Base-by-base conservation (phyloP, 768 basidiomycete genomes). In the Rhizopogon vulgaris region DNA sequence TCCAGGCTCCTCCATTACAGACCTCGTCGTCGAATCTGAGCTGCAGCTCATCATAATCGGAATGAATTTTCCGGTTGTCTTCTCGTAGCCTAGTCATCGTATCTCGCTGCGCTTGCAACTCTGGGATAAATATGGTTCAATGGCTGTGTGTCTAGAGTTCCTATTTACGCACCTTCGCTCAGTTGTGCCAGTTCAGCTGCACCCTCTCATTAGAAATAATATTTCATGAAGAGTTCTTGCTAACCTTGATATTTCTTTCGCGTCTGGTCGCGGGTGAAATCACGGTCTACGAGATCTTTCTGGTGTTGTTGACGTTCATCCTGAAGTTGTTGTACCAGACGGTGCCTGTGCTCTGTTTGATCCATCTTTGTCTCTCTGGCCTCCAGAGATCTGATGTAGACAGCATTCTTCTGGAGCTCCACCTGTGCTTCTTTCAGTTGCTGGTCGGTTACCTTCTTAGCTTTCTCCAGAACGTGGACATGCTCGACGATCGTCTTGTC, bases 401-500 rank as follows among this genome's bases (percentile, higher is more conserved):
- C 75, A 5, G 75, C 78, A 39, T 89, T 84, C 54, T 84, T 83
- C 65, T 84, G 77, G 30, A 95, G 68, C 64, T 95, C 92, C 17
- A 75, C 68, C 51, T 89, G 85, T 0, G 93, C 87, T 2, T 90
- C 89, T 17, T 76, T 80, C 14, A 97, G 81, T 63, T 96, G 91
- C 37, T 87, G 82, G 65, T 98, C 95, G 1, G 95, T 94, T 52
- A 95, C 84, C 34, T 84, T 84, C 68, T 97, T 98, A 14, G 95
- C 95, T 64, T 94, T 90, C 65, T 97, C 94, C 10, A 95, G 77
- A 27, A 97, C 95, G 64, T 98, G 86, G 24, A 96, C 91, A 62
- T 98, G 95, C 68, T 98, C 94, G 40, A 98, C 94, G 53, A 96
- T 94, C n/a, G 90, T 96, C 73, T 94, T 97, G 73, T 97, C 92